Conservation (phyloP, 2,329 filamentous ascomycete species). For the Exophiala spinifera region DNA sequence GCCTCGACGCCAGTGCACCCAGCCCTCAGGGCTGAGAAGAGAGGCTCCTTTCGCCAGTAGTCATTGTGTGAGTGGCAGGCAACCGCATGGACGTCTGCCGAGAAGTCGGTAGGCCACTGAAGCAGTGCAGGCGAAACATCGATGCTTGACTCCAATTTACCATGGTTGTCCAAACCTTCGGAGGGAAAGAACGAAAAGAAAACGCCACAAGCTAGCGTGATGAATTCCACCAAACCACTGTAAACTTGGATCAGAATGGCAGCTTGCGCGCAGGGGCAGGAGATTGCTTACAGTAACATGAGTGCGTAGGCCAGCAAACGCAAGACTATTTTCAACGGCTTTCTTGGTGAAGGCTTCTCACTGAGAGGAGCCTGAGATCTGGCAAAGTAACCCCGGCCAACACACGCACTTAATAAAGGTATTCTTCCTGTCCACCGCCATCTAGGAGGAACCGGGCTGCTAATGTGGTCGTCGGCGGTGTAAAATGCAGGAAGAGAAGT, state of each 20-base stretch:
- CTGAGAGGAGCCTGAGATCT: slow-evolving; percentile 8
- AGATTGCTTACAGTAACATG: slow-evolving; percentile 25
- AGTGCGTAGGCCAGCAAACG: slow-evolving; percentile 22
- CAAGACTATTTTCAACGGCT: slow-evolving; percentile 16
- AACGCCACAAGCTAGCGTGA: slow-evolving; percentile 39
- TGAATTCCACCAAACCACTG: slow-evolving; percentile 40
- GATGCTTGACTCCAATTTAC: slow-evolving; percentile 41
- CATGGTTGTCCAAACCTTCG: slow-evolving; percentile 38
- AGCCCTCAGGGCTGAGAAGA: slow-evolving; percentile 54
- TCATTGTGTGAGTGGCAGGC: slow-evolving; percentile 59
- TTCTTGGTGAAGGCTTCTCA: slow-evolving; percentile 3
- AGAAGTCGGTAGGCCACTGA: slow-evolving; percentile 49
- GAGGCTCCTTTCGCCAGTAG: slow-evolving; percentile 55
- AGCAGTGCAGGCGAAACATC: slow-evolving; percentile 35
- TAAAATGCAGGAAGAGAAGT: slow-evolving; percentile 1
- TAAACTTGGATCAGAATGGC: slow-evolving; percentile 1
- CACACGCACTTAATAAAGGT: not conserved
- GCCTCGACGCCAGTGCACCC: slow-evolving; percentile 58
- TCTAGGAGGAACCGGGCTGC: slow-evolving; percentile 2
- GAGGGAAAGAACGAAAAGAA: slow-evolving; percentile 42
- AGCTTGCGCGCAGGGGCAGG: not conserved
- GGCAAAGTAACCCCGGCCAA: not conserved
- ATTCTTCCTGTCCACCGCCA: slow-evolving; percentile 14
- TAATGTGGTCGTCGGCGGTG: slow-evolving; percentile 7
- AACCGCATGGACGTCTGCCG: slow-evolving; percentile 49